Percentiles rank a stretch among this genome's conserved stretches.
These are phyloP conservation scores for Beta lomatogona DNA, from an alignment of 179 eudicot genomes.

Conservation along the genomic window DNA sequence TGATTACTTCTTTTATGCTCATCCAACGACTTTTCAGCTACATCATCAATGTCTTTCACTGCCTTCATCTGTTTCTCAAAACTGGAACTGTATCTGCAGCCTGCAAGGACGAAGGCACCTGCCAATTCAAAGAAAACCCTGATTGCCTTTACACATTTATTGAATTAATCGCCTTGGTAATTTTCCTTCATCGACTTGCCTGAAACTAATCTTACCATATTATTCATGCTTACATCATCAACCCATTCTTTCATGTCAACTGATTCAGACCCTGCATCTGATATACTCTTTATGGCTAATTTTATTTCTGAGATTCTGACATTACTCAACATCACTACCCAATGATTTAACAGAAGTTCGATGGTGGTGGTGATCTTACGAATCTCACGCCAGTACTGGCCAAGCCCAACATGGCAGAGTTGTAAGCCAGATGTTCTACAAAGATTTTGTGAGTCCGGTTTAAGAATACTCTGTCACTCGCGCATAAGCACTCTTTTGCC, in stretches of 20 bases:
- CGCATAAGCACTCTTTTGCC: slow-evolving; percentile 11
- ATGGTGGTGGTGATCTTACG: background rate
- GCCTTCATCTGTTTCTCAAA: too few species aligned
- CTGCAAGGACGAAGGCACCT: too few species aligned
- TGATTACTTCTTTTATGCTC: too few species aligned
- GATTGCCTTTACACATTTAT: too few species aligned
- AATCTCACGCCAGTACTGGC: slow-evolving; percentile 7
- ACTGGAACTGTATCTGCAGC: too few species aligned
- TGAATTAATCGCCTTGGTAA: too few species aligned
- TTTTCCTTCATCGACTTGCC: too few species aligned
- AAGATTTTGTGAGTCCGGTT: background rate
- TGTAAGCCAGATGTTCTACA: background rate
- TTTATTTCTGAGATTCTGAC: slow-evolving; percentile 16
- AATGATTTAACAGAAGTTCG: slow-evolving; percentile 7
- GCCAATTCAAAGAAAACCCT: too few species aligned
- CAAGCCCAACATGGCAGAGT: background rate
- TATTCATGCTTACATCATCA: slow-evolving; percentile 1
- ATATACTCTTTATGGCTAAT: background rate
- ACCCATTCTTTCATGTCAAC: slow-evolving; percentile 27
- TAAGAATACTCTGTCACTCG: background rate
- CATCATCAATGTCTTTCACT: too few species aligned
- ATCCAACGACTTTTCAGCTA: too few species aligned
- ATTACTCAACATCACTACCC: background rate
- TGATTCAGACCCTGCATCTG: background rate
- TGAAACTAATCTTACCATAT: background rate